Conservation (phyloP, 1,284 basidiomycete genomes). For the Leccinum holopus region DNA sequence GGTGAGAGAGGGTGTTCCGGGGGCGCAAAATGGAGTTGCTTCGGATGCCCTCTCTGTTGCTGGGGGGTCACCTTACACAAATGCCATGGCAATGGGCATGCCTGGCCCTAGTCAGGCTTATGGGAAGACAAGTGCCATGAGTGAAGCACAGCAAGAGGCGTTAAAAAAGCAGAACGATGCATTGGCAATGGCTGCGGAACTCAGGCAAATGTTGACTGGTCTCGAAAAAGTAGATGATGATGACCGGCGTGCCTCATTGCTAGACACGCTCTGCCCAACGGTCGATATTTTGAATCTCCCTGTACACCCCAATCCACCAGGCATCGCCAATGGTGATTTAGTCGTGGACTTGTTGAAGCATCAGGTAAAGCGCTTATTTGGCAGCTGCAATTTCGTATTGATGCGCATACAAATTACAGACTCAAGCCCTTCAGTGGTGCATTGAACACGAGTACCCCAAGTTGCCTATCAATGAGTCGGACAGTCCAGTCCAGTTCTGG, state of each 20-base stretch:
- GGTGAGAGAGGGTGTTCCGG: conserved; percentile 23
- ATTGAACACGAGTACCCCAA: conserved; percentile 72
- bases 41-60: not conserved
- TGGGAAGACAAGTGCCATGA: conserved; percentile 29
- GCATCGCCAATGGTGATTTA: conserved; percentile 60
- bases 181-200: conserved; percentile 59
- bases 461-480: conserved; percentile 61
- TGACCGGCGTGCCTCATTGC: conserved; percentile 62
- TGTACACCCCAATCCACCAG: conserved; percentile 64
- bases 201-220: conserved; percentile 60
- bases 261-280: conserved; percentile 65
- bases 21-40: not conserved
- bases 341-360: conserved; percentile 74
- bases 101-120: conserved; percentile 21
- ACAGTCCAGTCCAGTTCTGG: conserved; percentile 88
- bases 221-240: conserved; percentile 80
- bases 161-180: conserved; percentile 53
- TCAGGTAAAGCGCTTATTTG: conserved; percentile 50
- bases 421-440: conserved; percentile 78
- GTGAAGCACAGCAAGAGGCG: conserved; percentile 41
- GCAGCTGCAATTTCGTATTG: conserved; percentile 2
- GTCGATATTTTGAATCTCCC: conserved; percentile 71
- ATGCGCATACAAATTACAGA: conserved; percentile 40
- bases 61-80: conserved; percentile 7
- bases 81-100: conserved; percentile 22